Evolutionary conservation across 2,329 filamentous ascomycete species (phyloP).

Genomic region (Purpureocillium lavendulum): DNA sequence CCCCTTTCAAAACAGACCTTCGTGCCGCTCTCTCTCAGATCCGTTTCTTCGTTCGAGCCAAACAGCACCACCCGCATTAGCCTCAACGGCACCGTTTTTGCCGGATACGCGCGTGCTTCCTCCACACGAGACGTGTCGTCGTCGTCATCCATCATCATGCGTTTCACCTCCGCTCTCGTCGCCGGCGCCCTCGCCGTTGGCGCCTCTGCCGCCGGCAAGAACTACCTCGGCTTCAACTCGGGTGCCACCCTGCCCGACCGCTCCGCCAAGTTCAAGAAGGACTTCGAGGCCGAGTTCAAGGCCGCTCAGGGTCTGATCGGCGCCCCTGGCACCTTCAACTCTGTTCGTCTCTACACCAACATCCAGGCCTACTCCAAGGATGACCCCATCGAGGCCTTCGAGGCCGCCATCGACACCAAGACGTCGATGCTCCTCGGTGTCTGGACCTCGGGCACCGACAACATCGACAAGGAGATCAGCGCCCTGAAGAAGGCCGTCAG

Average conservation of each 20-base stretch:
- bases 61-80: too few relatives aligned
- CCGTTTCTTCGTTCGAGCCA: too few relatives aligned
- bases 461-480: slow-evolving; percentile 51
- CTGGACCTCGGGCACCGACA: slow-evolving; percentile 48
- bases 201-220: slow-evolving; percentile 29
- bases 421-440: slow-evolving; percentile 56
- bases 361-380: slow-evolving; percentile 57
- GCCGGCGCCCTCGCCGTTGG: slow-evolving; percentile 30
- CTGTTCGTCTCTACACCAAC: slow-evolving; percentile 60
- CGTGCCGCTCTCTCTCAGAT: too few relatives aligned
- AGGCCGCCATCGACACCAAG: slow-evolving; percentile 55
- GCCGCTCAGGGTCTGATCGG: slow-evolving; percentile 24
- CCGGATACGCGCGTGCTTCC: too few relatives aligned
- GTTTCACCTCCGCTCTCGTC: slow-evolving; percentile 26
- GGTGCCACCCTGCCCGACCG: slow-evolving; percentile 36
- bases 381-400: slow-evolving; percentile 74
- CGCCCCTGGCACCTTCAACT: slow-evolving; percentile 46
- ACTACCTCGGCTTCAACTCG: slow-evolving; percentile 48
- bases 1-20: too few relatives aligned
- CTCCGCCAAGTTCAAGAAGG: slow-evolving; percentile 43
- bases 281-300: slow-evolving; percentile 38
- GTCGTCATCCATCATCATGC: slow-evolving; percentile 22
- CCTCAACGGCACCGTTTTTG: too few relatives aligned
- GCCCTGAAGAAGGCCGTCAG: slow-evolving; percentile 49
- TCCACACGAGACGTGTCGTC: too few relatives aligned